Percentiles rank a stretch among this genome's conserved stretches.
Evolutionary conservation across 306 rosid genomes (phyloP).

Genomic region (Bauhinia variegata): DNA sequence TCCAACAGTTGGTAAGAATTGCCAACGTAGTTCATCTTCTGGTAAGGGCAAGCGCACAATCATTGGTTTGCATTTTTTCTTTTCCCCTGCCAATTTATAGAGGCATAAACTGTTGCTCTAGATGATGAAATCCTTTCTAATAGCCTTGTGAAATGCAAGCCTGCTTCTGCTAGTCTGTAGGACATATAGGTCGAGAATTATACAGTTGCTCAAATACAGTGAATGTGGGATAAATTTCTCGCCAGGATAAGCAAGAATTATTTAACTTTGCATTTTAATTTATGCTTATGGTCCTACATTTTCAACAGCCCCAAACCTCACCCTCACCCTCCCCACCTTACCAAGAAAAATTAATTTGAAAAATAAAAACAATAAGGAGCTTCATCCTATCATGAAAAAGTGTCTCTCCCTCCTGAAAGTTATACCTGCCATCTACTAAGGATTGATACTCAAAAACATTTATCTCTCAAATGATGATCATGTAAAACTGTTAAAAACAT

Average conservation of each 20-base stretch:
- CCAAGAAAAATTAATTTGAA: constrained; percentile 6
- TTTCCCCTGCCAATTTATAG: constrained; percentile 7
- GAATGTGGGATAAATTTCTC: constrained; percentile 16
- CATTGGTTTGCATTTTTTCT: constrained; percentile 14
- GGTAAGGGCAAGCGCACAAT: constrained; percentile 40
- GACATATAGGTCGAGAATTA: neutral
- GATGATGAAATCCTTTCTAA: neutral
- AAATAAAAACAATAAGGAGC: neutral
- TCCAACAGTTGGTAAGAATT: constrained; percentile 41
- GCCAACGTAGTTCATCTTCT: constrained; percentile 40
- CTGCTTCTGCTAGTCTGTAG: neutral
- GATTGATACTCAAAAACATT: neutral
- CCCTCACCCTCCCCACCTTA: neutral
- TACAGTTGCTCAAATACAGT: neutral
- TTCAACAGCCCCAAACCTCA: neutral
- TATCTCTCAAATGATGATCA: constrained; percentile 10
- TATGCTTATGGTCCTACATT: constrained; percentile 12
- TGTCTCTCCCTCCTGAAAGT: neutral
- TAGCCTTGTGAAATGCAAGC: neutral
- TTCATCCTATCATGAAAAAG: neutral
- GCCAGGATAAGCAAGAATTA: neutral
- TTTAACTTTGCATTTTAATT: neutral
- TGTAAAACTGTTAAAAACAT: neutral
- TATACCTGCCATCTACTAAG: neutral
- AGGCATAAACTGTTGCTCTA: neutral